Evolutionary conservation across 2,329 filamentous ascomycete species (phyloP).

Genomic region (Colletotrichum scovillei): DNA sequence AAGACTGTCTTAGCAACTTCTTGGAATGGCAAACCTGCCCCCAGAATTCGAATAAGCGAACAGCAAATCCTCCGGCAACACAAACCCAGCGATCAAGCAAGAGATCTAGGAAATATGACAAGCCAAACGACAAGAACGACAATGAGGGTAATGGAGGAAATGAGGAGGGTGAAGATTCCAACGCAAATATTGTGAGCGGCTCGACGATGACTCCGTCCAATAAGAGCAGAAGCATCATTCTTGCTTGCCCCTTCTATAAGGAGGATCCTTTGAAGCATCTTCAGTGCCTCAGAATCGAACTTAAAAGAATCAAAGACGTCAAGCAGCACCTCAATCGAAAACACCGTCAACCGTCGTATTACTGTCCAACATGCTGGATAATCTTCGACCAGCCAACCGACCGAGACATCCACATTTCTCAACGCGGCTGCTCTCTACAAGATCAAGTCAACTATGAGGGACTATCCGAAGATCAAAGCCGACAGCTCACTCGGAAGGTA

Average conservation of each 20-base stretch:
- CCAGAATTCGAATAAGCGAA: neutral
- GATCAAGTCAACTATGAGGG: neutral
- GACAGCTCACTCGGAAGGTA: neutral
- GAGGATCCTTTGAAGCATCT: conserved; percentile 40
- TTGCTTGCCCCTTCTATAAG: conserved; percentile 45
- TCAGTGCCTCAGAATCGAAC: conserved; percentile 40
- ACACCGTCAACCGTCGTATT: neutral
- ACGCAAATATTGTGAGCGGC: neutral
- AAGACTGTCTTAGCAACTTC: neutral
- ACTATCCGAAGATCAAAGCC: neutral
- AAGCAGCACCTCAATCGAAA: conserved; percentile 44
- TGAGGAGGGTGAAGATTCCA: neutral
- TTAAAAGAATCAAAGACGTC: conserved; percentile 42
- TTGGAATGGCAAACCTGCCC: neutral
- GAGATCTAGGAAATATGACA: neutral
- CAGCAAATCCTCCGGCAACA: neutral
- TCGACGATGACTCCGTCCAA: neutral
- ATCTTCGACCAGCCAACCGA: neutral
- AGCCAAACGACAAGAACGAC: too few relatives aligned
- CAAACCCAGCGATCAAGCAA: neutral
- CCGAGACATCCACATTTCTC: neutral
- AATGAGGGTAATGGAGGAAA: neutral
- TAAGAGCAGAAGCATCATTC: neutral
- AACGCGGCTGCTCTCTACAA: neutral
- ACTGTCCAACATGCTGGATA: conserved; percentile 2